These are phyloP conservation scores for Abrus precatorius DNA, from an alignment of 306 rosid genomes.

Conservation along the genomic window DNA sequence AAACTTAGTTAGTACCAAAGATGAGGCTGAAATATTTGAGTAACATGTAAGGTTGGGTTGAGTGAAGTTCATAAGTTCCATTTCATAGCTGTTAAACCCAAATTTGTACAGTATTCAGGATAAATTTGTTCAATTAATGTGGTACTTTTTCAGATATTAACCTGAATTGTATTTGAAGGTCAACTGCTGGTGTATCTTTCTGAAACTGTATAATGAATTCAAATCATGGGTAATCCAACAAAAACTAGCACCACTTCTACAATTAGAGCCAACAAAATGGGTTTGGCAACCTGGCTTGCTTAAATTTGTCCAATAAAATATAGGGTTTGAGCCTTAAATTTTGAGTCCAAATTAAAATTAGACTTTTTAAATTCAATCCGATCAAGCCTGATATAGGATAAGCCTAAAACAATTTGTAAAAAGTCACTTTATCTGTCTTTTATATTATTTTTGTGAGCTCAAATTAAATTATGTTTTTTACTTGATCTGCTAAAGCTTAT, in stretches of 20 bases:
- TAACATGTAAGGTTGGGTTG: conserved; percentile 18
- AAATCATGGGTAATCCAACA: neutral
- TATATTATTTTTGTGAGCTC: no score
- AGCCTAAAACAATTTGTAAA: no score
- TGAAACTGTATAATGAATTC: conserved; percentile 18
- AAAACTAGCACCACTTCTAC: neutral
- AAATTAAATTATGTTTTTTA: no score
- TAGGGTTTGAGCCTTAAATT: no score
- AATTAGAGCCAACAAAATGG: neutral
- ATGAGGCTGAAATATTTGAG: neutral
- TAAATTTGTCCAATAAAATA: no score
- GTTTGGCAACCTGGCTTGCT: no score
- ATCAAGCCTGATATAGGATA: no score
- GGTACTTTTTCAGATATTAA: neutral
- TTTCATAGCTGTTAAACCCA: neutral
- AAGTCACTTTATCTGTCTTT: no score
- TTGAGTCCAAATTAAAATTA: no score
- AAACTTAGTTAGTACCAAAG: neutral
- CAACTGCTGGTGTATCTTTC: neutral
- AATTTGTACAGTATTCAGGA: neutral
- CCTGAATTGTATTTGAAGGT: conserved; percentile 30
- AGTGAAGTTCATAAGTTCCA: conserved; percentile 25
- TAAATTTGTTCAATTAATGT: neutral
- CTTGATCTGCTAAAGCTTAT: no score
- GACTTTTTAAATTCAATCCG: no score